These are phyloP conservation scores for Zhuliangozyma blackwelliae DNA, from an alignment of 1,139 yeast species.

Conservation along the genomic window DNA sequence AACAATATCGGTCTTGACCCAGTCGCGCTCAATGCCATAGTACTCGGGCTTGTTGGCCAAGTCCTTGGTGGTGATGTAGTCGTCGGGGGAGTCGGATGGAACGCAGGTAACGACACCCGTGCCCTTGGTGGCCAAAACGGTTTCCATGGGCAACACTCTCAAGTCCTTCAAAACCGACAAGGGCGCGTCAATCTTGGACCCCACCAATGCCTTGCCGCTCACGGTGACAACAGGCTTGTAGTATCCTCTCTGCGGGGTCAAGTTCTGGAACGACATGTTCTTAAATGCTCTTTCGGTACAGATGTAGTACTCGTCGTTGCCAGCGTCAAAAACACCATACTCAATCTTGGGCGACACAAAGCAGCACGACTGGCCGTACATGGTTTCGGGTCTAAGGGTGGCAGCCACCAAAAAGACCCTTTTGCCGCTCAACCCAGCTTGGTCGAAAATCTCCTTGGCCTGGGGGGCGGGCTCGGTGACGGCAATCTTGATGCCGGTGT, in stretches of 20 bases:
- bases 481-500: slow-evolving; percentile 85
- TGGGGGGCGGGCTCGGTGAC: slow-evolving; percentile 58
- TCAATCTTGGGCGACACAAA: slow-evolving; percentile 93
- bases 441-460: slow-evolving; percentile 48
- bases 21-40: slow-evolving; percentile 77
- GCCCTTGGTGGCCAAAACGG: slow-evolving; percentile 91
- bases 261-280: slow-evolving; percentile 92
- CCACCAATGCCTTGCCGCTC: slow-evolving; percentile 72
- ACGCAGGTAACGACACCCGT: slow-evolving; percentile 99
- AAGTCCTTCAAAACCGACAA: slow-evolving; percentile 66
- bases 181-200: slow-evolving; percentile 86
- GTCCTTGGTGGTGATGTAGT: slow-evolving; percentile 80
- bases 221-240: slow-evolving; percentile 58
- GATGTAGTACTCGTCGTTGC: slow-evolving; percentile 69
- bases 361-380: slow-evolving; percentile 98
- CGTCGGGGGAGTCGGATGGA: slow-evolving; percentile 98
- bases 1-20: slow-evolving; percentile 76
- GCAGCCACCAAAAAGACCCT: slow-evolving; percentile 88
- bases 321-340: slow-evolving; percentile 89
- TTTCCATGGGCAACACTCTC: slow-evolving; percentile 95
- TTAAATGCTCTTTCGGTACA: slow-evolving; percentile 97
- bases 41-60: slow-evolving; percentile 87
- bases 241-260: slow-evolving; percentile 85
- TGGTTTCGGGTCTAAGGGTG: slow-evolving; percentile 96
- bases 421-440: slow-evolving; percentile 36